phyloP scores from a whole-genome alignment of 2,329 filamentous ascomycete genomes.

The Lachnellula hyalina region DNA sequence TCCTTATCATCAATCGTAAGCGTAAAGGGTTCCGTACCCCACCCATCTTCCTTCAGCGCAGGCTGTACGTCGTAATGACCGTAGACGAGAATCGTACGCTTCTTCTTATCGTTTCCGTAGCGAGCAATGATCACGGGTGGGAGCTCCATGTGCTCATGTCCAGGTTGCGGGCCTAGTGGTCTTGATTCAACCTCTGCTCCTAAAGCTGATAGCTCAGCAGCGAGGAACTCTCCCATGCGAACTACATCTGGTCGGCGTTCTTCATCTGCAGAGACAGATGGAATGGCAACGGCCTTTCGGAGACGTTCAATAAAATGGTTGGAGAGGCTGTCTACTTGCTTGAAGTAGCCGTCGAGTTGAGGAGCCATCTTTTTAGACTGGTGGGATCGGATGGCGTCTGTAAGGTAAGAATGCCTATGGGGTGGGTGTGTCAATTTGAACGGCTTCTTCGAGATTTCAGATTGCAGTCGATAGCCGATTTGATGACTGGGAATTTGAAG shows the following conservation, averaged over 20 bases:
- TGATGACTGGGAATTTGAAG: background rate
- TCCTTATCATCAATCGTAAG: conserved; percentile 83
- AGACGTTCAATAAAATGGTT: conserved; percentile 85
- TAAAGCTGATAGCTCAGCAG: conserved; percentile 71
- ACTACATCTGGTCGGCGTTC: conserved; percentile 86
- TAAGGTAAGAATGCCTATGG: conserved; percentile 22
- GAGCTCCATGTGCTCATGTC: conserved; percentile 83
- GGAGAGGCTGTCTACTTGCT: conserved; percentile 78
- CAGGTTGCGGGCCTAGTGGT: conserved; percentile 83
- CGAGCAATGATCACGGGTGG: conserved; percentile 88
- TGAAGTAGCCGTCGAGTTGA: conserved; percentile 86
- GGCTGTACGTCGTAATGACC: conserved; percentile 99
- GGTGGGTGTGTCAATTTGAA: background rate
- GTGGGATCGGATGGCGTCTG: conserved; percentile 34
- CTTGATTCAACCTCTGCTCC: conserved; percentile 86
- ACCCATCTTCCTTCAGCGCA: conserved; percentile 86
- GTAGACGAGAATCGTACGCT: conserved; percentile 93
- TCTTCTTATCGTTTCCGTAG: conserved; percentile 87
- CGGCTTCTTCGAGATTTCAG: background rate
- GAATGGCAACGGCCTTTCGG: conserved; percentile 88
- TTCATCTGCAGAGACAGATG: conserved; percentile 89
- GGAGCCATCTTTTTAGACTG: conserved; percentile 72
- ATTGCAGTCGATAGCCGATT: background rate
- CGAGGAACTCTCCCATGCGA: conserved; percentile 92
- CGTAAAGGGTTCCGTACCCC: conserved; percentile 91